phyloP scores from a whole-genome alignment of 495 filamentous ascomycete genomes.

The Penicillium malachiteum region DNA sequence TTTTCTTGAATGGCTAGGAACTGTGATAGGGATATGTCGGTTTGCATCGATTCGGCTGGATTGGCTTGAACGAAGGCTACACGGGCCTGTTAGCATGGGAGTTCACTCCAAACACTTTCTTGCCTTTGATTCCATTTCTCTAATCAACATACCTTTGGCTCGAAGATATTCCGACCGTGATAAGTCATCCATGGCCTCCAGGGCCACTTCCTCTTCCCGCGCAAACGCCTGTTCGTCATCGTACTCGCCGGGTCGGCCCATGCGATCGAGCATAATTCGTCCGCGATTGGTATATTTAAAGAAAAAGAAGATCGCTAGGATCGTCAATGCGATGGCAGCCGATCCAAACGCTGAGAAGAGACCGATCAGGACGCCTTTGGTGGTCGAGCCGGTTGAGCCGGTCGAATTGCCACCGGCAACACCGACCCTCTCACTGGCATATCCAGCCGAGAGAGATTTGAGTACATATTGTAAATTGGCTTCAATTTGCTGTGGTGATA shows the following conservation, averaged over 20 bases:
- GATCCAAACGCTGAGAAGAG: constrained; percentile 96
- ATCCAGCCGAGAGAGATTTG: constrained; percentile 27
- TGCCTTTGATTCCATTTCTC: not conserved
- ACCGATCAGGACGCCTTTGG: constrained; percentile 88
- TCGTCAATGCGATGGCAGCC: constrained; percentile 73
- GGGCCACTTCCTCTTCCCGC: constrained; percentile 89
- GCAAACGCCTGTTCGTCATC: constrained; percentile 94
- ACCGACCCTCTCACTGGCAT: constrained; percentile 24
- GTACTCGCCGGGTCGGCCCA: constrained; percentile 92
- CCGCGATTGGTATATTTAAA: constrained; percentile 87
- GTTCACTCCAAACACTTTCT: not conserved
- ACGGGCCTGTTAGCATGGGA: constrained; percentile 11
- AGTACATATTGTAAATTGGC: constrained; percentile 33
- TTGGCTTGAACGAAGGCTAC: constrained; percentile 91
- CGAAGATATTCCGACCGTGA: constrained; percentile 85
- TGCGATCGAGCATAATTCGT: constrained; percentile 88
- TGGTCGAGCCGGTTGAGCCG: constrained; percentile 61
- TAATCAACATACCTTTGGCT: constrained; percentile 73
- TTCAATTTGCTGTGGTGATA: constrained; percentile 29
- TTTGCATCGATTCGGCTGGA: constrained; percentile 91
- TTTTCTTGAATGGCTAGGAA: constrained; percentile 99
- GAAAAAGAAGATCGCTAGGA: constrained; percentile 88
- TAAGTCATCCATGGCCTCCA: constrained; percentile 95
- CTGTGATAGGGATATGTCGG: constrained; percentile 95
- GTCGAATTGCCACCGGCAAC: constrained; percentile 39